Evolutionary conservation across 768 basidiomycete species (phyloP).

Genomic region (Termitomyces sp.): DNA sequence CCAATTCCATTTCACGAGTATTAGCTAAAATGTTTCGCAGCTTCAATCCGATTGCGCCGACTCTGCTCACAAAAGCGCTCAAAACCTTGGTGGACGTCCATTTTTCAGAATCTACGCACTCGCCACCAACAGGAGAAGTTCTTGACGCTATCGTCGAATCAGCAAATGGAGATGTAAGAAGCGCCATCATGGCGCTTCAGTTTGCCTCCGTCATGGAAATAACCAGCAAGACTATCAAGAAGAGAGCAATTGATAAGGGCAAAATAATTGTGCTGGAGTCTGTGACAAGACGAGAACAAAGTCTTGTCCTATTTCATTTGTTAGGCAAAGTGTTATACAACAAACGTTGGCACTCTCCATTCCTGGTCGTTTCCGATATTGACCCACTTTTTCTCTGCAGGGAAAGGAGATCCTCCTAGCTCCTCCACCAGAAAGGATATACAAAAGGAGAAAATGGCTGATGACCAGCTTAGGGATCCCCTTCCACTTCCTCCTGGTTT

Average conservation of each 20-base stretch:
- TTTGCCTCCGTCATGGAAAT: constrained; percentile 60
- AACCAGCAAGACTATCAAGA: constrained; percentile 26
- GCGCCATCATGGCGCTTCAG: constrained; percentile 90
- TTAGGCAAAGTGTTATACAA: constrained; percentile 94
- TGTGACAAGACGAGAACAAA: constrained; percentile 80
- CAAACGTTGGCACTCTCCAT: constrained; percentile 60
- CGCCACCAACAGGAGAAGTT: constrained; percentile 54
- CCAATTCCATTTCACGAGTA: background rate
- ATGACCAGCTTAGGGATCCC: constrained; percentile 49
- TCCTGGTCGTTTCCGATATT: background rate
- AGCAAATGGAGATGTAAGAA: constrained; percentile 87
- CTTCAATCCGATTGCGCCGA: constrained; percentile 90
- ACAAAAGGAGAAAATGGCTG: constrained; percentile 53
- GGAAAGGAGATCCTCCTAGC: constrained; percentile 67
- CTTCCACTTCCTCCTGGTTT: constrained; percentile 57
- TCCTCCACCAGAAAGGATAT: constrained; percentile 58
- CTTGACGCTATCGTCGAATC: constrained; percentile 75
- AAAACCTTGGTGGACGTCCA: constrained; percentile 49
- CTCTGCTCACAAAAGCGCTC: constrained; percentile 77
- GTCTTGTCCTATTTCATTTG: constrained; percentile 84
- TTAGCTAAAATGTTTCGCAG: constrained; percentile 31
- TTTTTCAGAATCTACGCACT: constrained; percentile 30
- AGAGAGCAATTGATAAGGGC: constrained; percentile 23
- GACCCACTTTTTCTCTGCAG: constrained; percentile 29
- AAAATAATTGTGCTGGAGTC: constrained; percentile 53